Conservation (phyloP, 2,329 filamentous ascomycete genomes). For the Aspergillus sp. region DNA sequence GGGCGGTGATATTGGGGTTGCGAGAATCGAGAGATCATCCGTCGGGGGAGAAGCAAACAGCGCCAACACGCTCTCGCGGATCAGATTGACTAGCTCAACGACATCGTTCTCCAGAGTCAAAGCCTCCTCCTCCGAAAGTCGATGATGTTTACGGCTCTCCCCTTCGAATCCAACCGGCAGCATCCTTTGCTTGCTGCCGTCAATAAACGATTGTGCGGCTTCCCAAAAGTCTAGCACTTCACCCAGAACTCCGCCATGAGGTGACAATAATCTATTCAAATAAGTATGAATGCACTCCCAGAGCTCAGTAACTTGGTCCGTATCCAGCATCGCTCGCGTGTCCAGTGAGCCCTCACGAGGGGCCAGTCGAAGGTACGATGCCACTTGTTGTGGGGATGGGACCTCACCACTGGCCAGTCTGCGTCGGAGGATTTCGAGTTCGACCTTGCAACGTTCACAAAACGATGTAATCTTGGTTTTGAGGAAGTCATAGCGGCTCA, state of each 20-base stretch:
- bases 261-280: constrained; percentile 65
- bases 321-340: constrained; percentile 62
- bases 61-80: constrained; percentile 69
- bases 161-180: constrained; percentile 76
- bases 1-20: constrained; percentile 67
- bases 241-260: constrained; percentile 69
- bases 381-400: constrained; percentile 61
- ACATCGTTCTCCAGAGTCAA: constrained; percentile 68
- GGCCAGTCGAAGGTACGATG: constrained; percentile 68
- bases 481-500: constrained; percentile 81
- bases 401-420: constrained; percentile 68
- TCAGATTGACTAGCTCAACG: constrained; percentile 72
- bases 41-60: constrained; percentile 86
- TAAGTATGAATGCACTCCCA: constrained; percentile 85
- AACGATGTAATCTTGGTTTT: constrained; percentile 75
- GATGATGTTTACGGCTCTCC: constrained; percentile 73
- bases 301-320: constrained; percentile 72
- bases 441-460: constrained; percentile 79
- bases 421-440: constrained; percentile 84
- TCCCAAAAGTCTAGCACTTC: constrained; percentile 95
- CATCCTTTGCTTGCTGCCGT: constrained; percentile 71
- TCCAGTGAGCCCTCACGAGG: constrained; percentile 60
- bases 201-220: constrained; percentile 80
- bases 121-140: constrained; percentile 64
- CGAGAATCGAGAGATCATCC: constrained; percentile 81